A percentile compares a stretch with the other conserved stretches of the same genome.
Evolutionary conservation across 1,284 basidiomycete genomes (phyloP).

Genomic region (Hypsizygus ulmarius): DNA sequence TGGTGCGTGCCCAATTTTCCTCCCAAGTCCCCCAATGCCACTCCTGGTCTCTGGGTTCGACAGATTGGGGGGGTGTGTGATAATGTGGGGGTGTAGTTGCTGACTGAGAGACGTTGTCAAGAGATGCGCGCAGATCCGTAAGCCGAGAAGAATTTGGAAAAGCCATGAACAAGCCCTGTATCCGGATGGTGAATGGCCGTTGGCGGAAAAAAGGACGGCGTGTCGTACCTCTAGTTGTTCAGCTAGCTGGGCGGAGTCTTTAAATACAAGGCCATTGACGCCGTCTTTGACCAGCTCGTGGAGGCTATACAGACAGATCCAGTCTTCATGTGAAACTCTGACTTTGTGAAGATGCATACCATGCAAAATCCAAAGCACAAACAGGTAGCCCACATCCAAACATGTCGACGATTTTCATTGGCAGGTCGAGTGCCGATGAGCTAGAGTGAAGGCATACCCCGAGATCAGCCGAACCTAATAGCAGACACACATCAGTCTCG

Average conservation of each 20-base stretch:
- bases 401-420: constrained; percentile 99
- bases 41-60: constrained; percentile 17
- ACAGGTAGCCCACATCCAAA: constrained; percentile 95
- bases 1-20: constrained; percentile 75
- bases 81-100: constrained; percentile 18
- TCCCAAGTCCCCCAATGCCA: constrained; percentile 78
- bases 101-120: constrained; percentile 28
- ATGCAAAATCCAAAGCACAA: constrained; percentile 84
- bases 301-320: constrained; percentile 49
- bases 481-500: neutral
- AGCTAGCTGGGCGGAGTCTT: constrained; percentile 66
- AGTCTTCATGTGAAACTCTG: constrained; percentile 3
- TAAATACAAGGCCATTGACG: constrained; percentile 81
- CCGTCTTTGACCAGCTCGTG: constrained; percentile 84
- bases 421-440: constrained; percentile 89
- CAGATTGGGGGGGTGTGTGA: constrained; percentile 14
- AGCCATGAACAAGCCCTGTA: constrained; percentile 53
- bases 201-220: neutral
- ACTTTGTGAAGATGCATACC: constrained; percentile 45
- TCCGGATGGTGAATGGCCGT: neutral
- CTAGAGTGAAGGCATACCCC: constrained; percentile 91
- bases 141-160: constrained; percentile 61
- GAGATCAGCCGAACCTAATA: constrained; percentile 85
- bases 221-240: constrained; percentile 65
- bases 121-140: constrained; percentile 45